Percentiles rank a stretch among this genome's conserved stretches.
phyloP scores from a whole-genome alignment of 441 rosid species.

The Adansonia rubrostipa region DNA sequence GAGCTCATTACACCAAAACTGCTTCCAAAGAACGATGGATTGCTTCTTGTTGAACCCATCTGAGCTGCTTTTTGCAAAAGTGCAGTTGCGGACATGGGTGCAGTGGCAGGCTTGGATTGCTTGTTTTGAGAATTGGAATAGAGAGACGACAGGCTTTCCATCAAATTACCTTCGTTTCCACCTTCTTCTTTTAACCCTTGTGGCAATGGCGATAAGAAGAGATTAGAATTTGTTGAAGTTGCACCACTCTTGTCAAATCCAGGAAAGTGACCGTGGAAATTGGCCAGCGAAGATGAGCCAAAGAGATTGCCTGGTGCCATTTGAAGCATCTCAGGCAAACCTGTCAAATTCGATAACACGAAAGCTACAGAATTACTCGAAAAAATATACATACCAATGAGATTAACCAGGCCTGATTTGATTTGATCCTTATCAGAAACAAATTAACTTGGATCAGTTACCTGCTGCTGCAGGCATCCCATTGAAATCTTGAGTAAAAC shows the following conservation, averaged over 20 bases:
- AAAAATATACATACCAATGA: too few relatives aligned
- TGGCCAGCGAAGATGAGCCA: slow-evolving; percentile 52
- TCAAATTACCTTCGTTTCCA: slow-evolving; percentile 42
- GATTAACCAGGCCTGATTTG: neutral
- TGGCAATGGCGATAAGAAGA: slow-evolving; percentile 55
- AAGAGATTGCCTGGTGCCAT: slow-evolving; percentile 55
- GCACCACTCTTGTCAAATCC: slow-evolving; percentile 31
- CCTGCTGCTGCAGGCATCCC: slow-evolving; percentile 42
- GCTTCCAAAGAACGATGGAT: slow-evolving; percentile 44
- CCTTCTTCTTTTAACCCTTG: slow-evolving; percentile 59
- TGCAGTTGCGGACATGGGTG: slow-evolving; percentile 61
- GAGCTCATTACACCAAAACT: slow-evolving; percentile 44
- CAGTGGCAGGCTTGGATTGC: slow-evolving; percentile 34
- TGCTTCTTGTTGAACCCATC: slow-evolving; percentile 53
- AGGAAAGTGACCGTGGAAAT: slow-evolving; percentile 45
- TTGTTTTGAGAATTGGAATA: slow-evolving; percentile 48
- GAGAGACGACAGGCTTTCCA: slow-evolving; percentile 48
- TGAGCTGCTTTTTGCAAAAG: slow-evolving; percentile 59
- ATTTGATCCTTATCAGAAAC: neutral
- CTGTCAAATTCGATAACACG: slow-evolving; percentile 28
- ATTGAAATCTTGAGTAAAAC: slow-evolving; percentile 54
- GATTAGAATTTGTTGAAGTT: slow-evolving; percentile 44
- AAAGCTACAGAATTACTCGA: too few relatives aligned
- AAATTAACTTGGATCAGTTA: neutral
- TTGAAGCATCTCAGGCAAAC: slow-evolving; percentile 65